Percentiles rank a stretch among this genome's conserved stretches.
Conservation (phyloP, 2,329 filamentous ascomycete genomes). For the Pleochaeta shiraiana region DNA sequence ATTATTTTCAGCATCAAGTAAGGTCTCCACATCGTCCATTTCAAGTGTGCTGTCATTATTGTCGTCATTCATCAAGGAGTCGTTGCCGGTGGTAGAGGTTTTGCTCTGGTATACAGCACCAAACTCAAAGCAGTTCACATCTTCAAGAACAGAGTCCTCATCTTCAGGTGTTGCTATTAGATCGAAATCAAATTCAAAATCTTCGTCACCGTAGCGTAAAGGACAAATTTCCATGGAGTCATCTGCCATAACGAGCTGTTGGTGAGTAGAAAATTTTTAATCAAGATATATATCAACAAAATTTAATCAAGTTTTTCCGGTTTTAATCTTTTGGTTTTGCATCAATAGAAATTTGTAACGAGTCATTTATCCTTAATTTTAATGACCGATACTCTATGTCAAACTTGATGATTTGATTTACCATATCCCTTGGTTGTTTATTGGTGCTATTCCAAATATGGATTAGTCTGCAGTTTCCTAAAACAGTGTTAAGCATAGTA, state of each 20-base stretch:
- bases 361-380: too few relatives aligned
- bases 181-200: slow-evolving; percentile 33
- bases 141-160: slow-evolving; percentile 34
- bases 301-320: too few relatives aligned
- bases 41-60: slow-evolving; percentile 12
- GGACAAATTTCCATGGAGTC: slow-evolving; percentile 33
- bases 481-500: too few relatives aligned
- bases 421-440: too few relatives aligned
- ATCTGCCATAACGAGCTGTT: slow-evolving; percentile 19
- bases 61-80: slow-evolving; percentile 24
- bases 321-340: too few relatives aligned
- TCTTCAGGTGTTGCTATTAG: slow-evolving; percentile 23
- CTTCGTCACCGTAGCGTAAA: slow-evolving; percentile 21
- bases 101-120: slow-evolving; percentile 19
- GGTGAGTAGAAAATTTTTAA: too few relatives aligned
- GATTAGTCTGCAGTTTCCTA: too few relatives aligned
- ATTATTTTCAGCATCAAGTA: slow-evolving; percentile 13
- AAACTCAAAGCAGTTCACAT: slow-evolving; percentile 21
- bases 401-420: too few relatives aligned
- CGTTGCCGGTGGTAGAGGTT: slow-evolving; percentile 20
- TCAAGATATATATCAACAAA: too few relatives aligned
- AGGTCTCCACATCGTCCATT: slow-evolving; percentile 18
- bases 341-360: too few relatives aligned
- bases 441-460: too few relatives aligned
- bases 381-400: too few relatives aligned